Percentiles rank a stretch among this genome's conserved stretches.
Evolutionary conservation across 1,139 yeast genomes (phyloP).

Genomic region (Insectozyma bohioensis): DNA sequence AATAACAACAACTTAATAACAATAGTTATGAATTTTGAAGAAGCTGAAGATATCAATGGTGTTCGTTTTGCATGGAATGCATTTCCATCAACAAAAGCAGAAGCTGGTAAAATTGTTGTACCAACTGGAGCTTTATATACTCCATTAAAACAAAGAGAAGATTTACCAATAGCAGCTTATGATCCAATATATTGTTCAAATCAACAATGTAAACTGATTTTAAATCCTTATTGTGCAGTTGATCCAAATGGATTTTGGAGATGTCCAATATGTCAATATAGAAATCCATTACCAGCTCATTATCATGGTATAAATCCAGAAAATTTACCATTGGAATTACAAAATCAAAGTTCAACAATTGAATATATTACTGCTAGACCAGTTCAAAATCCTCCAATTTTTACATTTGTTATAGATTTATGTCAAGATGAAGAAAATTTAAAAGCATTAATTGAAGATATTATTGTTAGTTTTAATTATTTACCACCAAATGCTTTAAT

Average conservation of each 20-base stretch:
- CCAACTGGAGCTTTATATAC: slow-evolving; percentile 95
- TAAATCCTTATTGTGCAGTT: slow-evolving; percentile 86
- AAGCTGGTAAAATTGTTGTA: slow-evolving; percentile 88
- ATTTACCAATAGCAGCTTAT: slow-evolving; percentile 77
- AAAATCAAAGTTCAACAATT: slow-evolving; percentile 76
- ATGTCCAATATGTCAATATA: slow-evolving; percentile 81
- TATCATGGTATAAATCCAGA: slow-evolving; percentile 83
- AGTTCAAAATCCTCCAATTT: slow-evolving; percentile 89
- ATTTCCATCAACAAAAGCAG: slow-evolving; percentile 82
- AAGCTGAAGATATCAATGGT: slow-evolving; percentile 51
- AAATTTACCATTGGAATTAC: slow-evolving; percentile 84
- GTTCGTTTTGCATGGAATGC: slow-evolving; percentile 53
- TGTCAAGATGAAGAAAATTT: slow-evolving; percentile 95
- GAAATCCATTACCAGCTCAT: slow-evolving; percentile 88
- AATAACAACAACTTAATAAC: background rate
- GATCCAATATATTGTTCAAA: slow-evolving; percentile 87
- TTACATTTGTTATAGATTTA: slow-evolving; percentile 84
- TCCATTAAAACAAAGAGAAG: slow-evolving; percentile 80
- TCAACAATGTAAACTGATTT: slow-evolving; percentile 76
- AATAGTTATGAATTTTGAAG: slow-evolving; percentile 44
- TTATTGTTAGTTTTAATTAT: slow-evolving; percentile 75
- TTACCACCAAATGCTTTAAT: slow-evolving; percentile 93
- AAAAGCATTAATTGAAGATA: slow-evolving; percentile 83
- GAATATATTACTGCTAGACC: slow-evolving; percentile 91
- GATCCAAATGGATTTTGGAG: slow-evolving; percentile 88